Evolutionary conservation across 2,329 filamentous ascomycete genomes (phyloP), one percentile per base, ranked within the genome.

Genomic region (Trichothecium sympodiale): DNA sequence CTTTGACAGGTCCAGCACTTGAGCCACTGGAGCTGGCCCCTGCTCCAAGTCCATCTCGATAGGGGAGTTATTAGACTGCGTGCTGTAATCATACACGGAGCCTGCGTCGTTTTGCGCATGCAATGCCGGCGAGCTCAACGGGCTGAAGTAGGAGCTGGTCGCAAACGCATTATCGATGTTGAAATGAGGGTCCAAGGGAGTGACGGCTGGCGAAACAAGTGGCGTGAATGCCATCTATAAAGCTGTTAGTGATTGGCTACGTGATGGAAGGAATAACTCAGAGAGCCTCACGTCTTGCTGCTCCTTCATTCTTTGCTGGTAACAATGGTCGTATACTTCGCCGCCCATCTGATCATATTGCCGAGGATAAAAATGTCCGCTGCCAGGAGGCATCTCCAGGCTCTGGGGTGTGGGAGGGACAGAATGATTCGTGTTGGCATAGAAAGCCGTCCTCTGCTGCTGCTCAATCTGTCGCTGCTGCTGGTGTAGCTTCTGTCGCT

Each of bases 331-430:
- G 46, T 78, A 79, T 47, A 81, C 67, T 13, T 74, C 65, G 33
- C 75, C 69, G 52, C 48, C 55, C 34, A 56, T 55, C 36, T 67
- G 64, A 37, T 73, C 37, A 16, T 23, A 67, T 28, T 75, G 64
- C 31, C 73, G 69, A 36, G 74, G 55, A 51, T 79, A 86, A 45
- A 67, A 77, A 38, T 74, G 72, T 48, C 55, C 48, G 36, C 51
- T 71, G 43, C 61, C 74, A 50, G 63, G 72, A 54, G 81, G 77
- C 59, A 89, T 74, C 50, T 89, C 83, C 17, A 86, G 68, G 52
- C 84, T 89, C 53, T 83, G 84, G 0, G 84, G 84, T 12, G 84
- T 91, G 3, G 83, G 83, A 5, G 84, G 84, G 7, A 86, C 73
- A 35, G 81, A 76, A 40, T 70, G 66, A 42, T 67, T 69, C 40